These are phyloP conservation scores for Aspergillus sp. DNA, from an alignment of 2,329 filamentous ascomycete genomes.

Conservation along the genomic window DNA sequence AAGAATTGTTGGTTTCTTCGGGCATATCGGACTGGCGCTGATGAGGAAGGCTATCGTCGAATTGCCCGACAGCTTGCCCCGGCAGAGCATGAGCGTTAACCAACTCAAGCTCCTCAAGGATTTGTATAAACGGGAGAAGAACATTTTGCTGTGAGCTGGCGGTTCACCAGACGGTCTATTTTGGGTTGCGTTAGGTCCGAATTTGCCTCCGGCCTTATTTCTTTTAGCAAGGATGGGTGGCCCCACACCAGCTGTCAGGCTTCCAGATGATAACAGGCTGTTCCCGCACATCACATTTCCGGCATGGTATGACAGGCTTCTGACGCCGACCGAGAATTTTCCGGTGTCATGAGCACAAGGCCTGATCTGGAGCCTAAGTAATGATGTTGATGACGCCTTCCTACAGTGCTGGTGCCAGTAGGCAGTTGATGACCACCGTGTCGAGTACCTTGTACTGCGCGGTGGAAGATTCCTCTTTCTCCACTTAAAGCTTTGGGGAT, in stretches of 20 bases:
- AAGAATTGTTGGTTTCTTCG: constrained; percentile 79
- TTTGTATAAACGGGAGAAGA: constrained; percentile 39
- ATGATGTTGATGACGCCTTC: background rate
- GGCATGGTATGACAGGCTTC: background rate
- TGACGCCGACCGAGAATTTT: background rate
- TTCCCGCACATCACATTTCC: background rate
- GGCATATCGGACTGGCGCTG: constrained; percentile 71
- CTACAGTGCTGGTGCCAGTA: background rate
- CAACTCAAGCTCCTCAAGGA: constrained; percentile 43
- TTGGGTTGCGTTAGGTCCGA: background rate
- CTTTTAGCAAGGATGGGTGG: background rate
- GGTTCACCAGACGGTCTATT: background rate
- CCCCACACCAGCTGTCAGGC: background rate
- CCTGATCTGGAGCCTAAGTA: background rate
- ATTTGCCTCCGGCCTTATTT: background rate
- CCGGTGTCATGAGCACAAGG: background rate
- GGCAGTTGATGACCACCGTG: background rate
- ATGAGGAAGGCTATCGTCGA: constrained; percentile 72
- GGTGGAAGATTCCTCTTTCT: background rate
- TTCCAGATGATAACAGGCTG: background rate
- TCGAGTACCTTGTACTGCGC: background rate
- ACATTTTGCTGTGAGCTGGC: constrained; percentile 37
- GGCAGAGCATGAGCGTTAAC: constrained; percentile 40
- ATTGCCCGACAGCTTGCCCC: constrained; percentile 57
- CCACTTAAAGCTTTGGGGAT: background rate